Evolutionary conservation across 306 rosid species (phyloP), one percentile per base, ranked within the genome.

Genomic region (Quercus glauca): DNA sequence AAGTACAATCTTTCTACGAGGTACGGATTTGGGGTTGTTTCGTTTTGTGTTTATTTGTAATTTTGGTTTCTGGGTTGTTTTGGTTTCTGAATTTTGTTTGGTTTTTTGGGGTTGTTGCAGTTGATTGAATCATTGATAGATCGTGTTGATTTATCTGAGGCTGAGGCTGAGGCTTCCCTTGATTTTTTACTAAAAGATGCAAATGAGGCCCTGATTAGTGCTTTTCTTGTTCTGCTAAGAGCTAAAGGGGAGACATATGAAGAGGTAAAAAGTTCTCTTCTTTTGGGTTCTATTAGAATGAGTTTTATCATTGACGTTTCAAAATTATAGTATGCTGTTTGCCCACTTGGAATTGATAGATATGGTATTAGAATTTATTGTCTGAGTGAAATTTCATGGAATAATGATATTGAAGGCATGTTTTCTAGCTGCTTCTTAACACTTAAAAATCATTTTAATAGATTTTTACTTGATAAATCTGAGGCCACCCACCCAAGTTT

Each of bases 191-290:
- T 93, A 81, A 74, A 71, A 58, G 99, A 86, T 53, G 81, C 88
- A 7, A 85, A 79, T 29, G 99, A 93, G 82, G 91, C 98, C 28
- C 75, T 92, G 78, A 91, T 93, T n/a, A 89, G 99, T 78, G 97
- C 99, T 15, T 78, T 91, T 84, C 98, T 93, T 33, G 96, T 95
- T 19, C 85, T 95, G 41, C 59, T 95, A 69, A 91, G 97, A 78
- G 97, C 98, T 60, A 95, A 95, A 85, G 94, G 98, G 73, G 99
- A 95, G 86, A 95, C 98, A 15, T 88, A 73, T 80, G 97, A 88
- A 88, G 99, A 95, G 73, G 99, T 90, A 82, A 87, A 86, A 84
- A 45, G 74, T 74, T 68, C 52, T 23, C 55, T 59, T 52, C 25
- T 59, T 67, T 37, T 3, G 15, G 11, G 43, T 31, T 60, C 56